Base-by-base conservation (phyloP, 352 stramenopile genomes). In the Globisporangium heterothallicum region DNA sequence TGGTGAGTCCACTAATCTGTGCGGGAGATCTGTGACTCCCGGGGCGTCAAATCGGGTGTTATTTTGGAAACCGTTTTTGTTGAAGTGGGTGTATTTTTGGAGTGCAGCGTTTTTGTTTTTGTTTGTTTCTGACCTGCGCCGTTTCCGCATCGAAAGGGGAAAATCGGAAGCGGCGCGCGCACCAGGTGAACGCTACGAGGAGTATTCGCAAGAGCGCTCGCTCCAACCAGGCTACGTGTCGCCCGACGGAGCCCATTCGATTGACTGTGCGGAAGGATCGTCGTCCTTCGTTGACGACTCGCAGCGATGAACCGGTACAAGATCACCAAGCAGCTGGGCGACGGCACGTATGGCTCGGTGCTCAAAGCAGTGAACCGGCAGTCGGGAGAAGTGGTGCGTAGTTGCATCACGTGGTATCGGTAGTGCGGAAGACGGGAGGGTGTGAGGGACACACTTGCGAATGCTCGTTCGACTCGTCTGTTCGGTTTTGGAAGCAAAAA, bases 261-360 rank as follows among this genome's bases (percentile, higher is more conserved):
- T n/a, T n/a, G n/a, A n/a, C n/a, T n/a, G n/a, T n/a, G n/a, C n/a
- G n/a, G n/a, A n/a, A n/a, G n/a, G n/a, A n/a, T n/a, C n/a, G n/a
- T n/a, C n/a, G n/a, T n/a, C n/a, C n/a, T n/a, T n/a, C n/a, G n/a
- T n/a, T n/a, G n/a, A n/a, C n/a, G n/a, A n/a, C n/a, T n/a, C n/a
- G n/a, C n/a, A n/a, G 50, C 19, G 36, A 96, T 95, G 86, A 97
- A 97, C 71, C 79, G 88, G 25, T 97, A 97, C 74, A 97, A 97
- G 66, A 74, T 98, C 46, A 97, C 90, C 29, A 97, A 98, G 70
- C 85, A 97, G 63, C 70, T 98, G 29, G 94, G 94, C 47, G 93
- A 98, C 70, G 94, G 94, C 53, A 98, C 94, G 14, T 98, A 98
- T 55, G 94, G 94, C 42, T 97, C 84, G 3, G 93, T 98, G 49